Base-by-base conservation (phyloP, 164 flowering plant species). In the Dillenia suffruticosa region DNA sequence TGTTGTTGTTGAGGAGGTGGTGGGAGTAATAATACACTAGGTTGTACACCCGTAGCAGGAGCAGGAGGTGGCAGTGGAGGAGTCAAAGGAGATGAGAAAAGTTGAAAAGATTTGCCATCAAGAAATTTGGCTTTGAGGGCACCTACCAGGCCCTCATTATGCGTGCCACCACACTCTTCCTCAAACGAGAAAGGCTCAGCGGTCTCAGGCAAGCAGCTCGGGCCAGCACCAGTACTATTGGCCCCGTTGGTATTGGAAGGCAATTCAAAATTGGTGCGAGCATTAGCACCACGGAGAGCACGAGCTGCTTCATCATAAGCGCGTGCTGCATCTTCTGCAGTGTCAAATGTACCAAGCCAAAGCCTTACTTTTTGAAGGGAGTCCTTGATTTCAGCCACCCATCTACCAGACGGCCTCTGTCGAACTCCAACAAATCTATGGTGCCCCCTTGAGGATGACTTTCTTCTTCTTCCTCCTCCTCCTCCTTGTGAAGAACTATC, bases 321-420 rank as follows among this genome's bases (percentile, higher is more conserved):
- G 1, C 22, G 22, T 1, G 22, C 22, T 19, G 22, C 22, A 19
- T 19, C 22, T 19, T 19, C 22, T 1, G 22, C 22, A 19, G 22
- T 19, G 22, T 19, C 22, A 19, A 19, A 19, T 1, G 22, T 19
- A 19, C 22, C 22, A 77, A 1, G 77, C 80, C 9, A 73, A 68
- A 1, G 80, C 80, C 0, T 77, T 77, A 5, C 74, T 73, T 63
- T 77, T 77, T 1, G 80, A 77, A 0, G 80, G 62, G 70, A 73
- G 60, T 77, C 77, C 66, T 77, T 77, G 53, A 77, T 77, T 64
- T 77, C 81, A 0, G 81, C 77, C 2, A 74, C 81, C 77, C 77
- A 77, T 64, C 77, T 54, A 32, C 77, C 77, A 0, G 81, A 74
- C 1, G 78, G 78, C 10, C 81, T 66, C 58, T 74, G 78, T 50